Conservation (phyloP, 23 red algal species). For the Gracilaria domingensis region DNA sequence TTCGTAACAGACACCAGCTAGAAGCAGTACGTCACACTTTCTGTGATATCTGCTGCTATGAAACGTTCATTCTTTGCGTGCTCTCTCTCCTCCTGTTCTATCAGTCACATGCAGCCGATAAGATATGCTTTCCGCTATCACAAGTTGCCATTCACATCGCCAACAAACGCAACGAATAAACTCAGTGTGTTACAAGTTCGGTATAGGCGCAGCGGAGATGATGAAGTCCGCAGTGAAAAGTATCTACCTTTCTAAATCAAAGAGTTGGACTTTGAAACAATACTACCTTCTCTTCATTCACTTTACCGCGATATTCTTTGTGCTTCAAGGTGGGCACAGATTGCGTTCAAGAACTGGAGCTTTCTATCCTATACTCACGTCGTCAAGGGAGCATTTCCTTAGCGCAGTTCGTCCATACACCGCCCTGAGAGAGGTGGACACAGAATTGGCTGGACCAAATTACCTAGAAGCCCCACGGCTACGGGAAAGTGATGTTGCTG, state of each 20-base stretch:
- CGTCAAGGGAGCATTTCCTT: not conserved
- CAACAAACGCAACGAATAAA: no score
- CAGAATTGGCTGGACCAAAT: not conserved
- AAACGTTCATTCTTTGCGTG: not conserved
- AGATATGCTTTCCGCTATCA: no score
- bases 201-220: not conserved
- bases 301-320: not conserved
- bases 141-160: no score
- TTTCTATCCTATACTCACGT: not conserved
- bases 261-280: not conserved
- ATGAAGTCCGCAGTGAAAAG: not conserved
- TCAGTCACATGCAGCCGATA: not conserved
- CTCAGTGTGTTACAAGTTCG: not conserved
- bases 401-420: slow-evolving; percentile 16
- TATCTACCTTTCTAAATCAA: not conserved
- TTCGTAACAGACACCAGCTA: not conserved
- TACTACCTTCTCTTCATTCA: not conserved
- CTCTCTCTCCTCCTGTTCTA: not conserved
- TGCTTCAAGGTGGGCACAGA: not conserved
- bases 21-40: not conserved
- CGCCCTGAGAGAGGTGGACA: not conserved
- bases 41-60: no score
- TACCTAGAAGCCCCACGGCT: slow-evolving; percentile 1
- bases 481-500: not conserved
- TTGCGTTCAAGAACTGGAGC: not conserved